Evolutionary conservation across 2,329 filamentous ascomycete genomes (phyloP).

Genomic region (Decorospora gaudefroyi): DNA sequence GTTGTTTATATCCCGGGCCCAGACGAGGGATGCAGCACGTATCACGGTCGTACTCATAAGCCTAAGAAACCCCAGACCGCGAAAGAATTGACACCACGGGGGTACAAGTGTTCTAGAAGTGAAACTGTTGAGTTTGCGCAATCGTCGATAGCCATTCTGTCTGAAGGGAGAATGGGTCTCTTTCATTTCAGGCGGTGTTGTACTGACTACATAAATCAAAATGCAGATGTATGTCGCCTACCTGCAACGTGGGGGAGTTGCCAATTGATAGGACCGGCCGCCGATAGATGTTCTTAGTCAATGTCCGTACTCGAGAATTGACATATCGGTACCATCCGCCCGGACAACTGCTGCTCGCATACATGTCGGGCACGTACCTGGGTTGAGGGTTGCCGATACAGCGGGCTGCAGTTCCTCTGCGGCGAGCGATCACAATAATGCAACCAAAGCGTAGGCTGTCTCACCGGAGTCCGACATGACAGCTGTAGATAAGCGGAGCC

Average conservation of each 20-base stretch:
- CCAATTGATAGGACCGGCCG: neutral
- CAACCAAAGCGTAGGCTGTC: neutral
- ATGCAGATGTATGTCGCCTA: neutral
- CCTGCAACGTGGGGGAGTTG: slow-evolving; percentile 2
- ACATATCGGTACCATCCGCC: slow-evolving; percentile 1
- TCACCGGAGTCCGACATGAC: slow-evolving; percentile 18
- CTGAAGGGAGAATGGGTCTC: too few species aligned
- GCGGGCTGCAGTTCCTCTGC: neutral
- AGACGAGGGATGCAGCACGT: too few species aligned
- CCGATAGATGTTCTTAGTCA: neutral
- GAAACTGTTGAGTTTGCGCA: neutral
- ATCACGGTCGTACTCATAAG: too few species aligned
- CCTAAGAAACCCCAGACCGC: slow-evolving; percentile 1
- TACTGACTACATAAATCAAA: neutral
- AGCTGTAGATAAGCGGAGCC: slow-evolving; percentile 25
- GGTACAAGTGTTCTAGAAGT: neutral
- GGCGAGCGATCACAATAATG: neutral
- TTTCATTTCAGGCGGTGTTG: too few species aligned
- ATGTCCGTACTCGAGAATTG: neutral
- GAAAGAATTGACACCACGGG: neutral
- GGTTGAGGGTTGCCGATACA: neutral
- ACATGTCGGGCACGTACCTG: neutral
- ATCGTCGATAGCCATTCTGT: neutral
- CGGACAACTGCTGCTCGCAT: neutral
- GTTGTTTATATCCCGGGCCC: too few species aligned